Evolutionary conservation across 495 filamentous ascomycete genomes (phyloP), one percentile per base, ranked within the genome.

Genomic region (Cercophora sp.): DNA sequence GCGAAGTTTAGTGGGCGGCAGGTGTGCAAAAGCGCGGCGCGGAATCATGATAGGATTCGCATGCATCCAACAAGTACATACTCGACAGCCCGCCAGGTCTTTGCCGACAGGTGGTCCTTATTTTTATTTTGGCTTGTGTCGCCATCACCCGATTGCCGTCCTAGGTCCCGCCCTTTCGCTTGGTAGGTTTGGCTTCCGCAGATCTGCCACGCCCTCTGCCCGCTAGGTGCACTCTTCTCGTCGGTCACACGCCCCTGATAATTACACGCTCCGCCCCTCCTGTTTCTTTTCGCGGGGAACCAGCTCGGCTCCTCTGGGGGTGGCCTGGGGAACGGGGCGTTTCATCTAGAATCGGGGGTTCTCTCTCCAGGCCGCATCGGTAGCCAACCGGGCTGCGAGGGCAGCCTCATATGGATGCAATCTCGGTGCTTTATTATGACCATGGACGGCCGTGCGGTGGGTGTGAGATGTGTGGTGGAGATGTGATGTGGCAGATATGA

Each of bases 351-450:
- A 40, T 51, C 48, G 48, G 48, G 48, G 36, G 22, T 31, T 51
- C 48, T 19, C 16, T 51, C 50, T 52, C 37, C 26, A 52, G 37
- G 27, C 31, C 40, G 40, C 34, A 42, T 40, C 24, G 48, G 48
- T 27, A 51, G 24, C 40, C 50, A 44, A 52, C 50, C 50, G 26
- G 50, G 50, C 50, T 44, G 11, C 31, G 18, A 44, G 26, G 11
- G 13, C 39, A 52, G 29, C 26, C 50, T 50, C 47, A 40, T 50
- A 1, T 50, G 47, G 47, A 50, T 50, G 50, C 50, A 52, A 52
- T 52, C 50, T 52, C 50, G 50, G 50, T 32, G 29, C 50, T 31
- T 52, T 52, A 43, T 45, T 52, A 27, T 24, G 36, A 42, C 48
- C 48, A 13, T 51, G 48, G 37, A 40, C 29, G 26, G 15, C 40